Evolutionary conservation across 352 stramenopile genomes (phyloP).

Genomic region (Globisporangium paddicum): DNA sequence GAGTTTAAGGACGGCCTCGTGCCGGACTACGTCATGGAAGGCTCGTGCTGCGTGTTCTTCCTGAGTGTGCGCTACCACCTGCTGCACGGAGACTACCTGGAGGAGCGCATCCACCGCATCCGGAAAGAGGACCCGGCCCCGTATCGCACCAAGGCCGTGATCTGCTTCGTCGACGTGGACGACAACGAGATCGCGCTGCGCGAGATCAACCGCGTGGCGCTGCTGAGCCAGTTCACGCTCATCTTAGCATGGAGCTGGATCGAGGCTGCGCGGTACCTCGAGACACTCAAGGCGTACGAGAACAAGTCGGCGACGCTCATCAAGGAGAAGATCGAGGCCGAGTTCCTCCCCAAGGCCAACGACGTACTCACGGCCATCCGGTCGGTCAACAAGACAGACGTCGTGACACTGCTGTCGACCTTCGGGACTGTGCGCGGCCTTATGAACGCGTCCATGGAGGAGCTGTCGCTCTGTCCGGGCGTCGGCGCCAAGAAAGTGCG

Average conservation of each 20-base stretch:
- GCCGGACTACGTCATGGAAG: constrained; percentile 94
- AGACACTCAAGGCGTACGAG: constrained; percentile 96
- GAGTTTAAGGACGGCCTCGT: constrained; percentile 89
- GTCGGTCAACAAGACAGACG: constrained; percentile 96
- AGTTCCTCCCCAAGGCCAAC: constrained; percentile 89
- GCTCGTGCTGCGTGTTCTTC: constrained; percentile 88
- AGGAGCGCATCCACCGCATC: constrained; percentile 89
- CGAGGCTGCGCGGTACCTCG: constrained; percentile 94
- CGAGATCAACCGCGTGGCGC: constrained; percentile 91
- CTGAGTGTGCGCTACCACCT: constrained; percentile 88
- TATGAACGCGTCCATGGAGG: constrained; percentile 89
- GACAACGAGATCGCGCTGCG: constrained; percentile 91
- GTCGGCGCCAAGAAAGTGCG: constrained; percentile 95
- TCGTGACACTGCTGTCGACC: constrained; percentile 88
- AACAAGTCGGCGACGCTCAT: constrained; percentile 94
- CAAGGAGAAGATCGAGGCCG: constrained; percentile 91
- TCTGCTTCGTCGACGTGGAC: constrained; percentile 95
- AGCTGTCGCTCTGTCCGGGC: constrained; percentile 92
- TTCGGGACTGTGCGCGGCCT: constrained; percentile 89
- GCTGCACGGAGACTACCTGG: constrained; percentile 88
- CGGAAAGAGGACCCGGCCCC: constrained; percentile 61
- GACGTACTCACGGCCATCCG: constrained; percentile 89
- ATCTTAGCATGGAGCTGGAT: constrained; percentile 92
- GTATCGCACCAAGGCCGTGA: constrained; percentile 88
- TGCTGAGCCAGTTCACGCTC: constrained; percentile 91